Base-by-base conservation (phyloP, 2,329 filamentous ascomycete species). In the Aspergillus carbonarius region DNA sequence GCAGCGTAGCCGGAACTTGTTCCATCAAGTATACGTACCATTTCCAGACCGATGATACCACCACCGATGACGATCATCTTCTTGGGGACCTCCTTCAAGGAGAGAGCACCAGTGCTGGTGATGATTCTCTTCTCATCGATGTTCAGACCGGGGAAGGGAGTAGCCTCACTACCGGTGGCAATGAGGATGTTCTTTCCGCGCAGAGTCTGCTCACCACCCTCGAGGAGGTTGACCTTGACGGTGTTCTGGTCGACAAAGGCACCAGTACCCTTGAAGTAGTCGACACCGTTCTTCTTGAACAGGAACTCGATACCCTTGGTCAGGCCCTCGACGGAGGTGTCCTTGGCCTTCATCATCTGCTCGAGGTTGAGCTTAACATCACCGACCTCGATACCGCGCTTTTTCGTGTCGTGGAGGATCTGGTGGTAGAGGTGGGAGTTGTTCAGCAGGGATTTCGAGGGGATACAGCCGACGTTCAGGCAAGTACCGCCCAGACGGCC, bases 341-440 rank as follows among this genome's bases (percentile, higher is more conserved):
- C 93, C 83, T 99, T 99, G 60, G 95, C 93, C 83, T 97, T 96
- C 93, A 99, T 97, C 87, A 99, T 92, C 78, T 95, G 88, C 71
- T 83, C 79, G 47, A 99, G 85, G 84, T 99, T 97, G 74, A 99
- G 88, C 80, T 96, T 96, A 73, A 99, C 93, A 81, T 96, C 92
- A 74, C 90, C 89, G 69, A 99, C 95, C 74, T 98, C 93, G 76
- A 99, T 99, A 76, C 95, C 95, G 76, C 95, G 92, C 80, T 90
- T 87, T 82, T 97, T 96, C 67, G 92, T 93, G 83, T 99, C 95
- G 82, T 99, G 93, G 62, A 96, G 86, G 74, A 97, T 90, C 81
- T 93, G 90, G 83, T 98, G 93, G 84, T 98, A 98, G 61, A 98
- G 86, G 79, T 97, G 92, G 70, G 95, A 97, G 85, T 98, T 98